These are phyloP conservation scores for Kwoniella heveanensis DNA, from an alignment of 768 basidiomycete genomes.

Conservation along the genomic window DNA sequence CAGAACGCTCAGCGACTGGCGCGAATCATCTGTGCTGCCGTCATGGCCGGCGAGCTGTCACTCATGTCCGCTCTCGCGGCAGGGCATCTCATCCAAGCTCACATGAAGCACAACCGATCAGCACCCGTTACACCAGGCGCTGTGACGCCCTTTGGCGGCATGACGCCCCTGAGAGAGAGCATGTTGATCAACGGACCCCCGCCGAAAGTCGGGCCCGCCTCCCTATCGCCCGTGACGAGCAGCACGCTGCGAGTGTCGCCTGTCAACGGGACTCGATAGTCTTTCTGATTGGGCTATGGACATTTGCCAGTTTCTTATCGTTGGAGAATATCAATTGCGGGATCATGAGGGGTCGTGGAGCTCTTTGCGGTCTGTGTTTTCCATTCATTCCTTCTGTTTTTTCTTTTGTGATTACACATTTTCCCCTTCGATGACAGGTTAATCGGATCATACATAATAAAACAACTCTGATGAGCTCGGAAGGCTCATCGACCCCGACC, in stretches of 20 bases:
- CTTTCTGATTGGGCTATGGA: no score
- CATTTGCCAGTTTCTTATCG: not conserved
- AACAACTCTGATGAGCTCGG: no score
- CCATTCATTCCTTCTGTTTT: no score
- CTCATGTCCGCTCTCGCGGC: conserved; percentile 90
- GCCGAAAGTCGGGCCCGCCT: conserved; percentile 1
- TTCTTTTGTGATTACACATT: no score
- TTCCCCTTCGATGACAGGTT: no score
- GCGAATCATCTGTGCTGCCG: conserved; percentile 81
- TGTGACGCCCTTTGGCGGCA: conserved; percentile 49
- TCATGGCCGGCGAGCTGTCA: conserved; percentile 96
- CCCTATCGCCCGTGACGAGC: not conserved
- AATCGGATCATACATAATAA: no score
- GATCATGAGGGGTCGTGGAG: no score
- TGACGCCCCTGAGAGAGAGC: conserved; percentile 25
- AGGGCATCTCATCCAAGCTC: conserved; percentile 90
- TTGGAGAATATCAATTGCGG: no score
- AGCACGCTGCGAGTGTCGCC: not conserved
- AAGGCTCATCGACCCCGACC: no score
- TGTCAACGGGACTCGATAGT: not conserved
- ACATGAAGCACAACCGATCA: conserved; percentile 88
- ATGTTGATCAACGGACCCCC: conserved; percentile 23
- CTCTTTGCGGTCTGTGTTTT: no score
- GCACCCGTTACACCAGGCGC: conserved; percentile 74
- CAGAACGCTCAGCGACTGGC: conserved; percentile 87